Conservation (phyloP, 2,329 filamentous ascomycete genomes). For the Aspergillus thermomutatus region DNA sequence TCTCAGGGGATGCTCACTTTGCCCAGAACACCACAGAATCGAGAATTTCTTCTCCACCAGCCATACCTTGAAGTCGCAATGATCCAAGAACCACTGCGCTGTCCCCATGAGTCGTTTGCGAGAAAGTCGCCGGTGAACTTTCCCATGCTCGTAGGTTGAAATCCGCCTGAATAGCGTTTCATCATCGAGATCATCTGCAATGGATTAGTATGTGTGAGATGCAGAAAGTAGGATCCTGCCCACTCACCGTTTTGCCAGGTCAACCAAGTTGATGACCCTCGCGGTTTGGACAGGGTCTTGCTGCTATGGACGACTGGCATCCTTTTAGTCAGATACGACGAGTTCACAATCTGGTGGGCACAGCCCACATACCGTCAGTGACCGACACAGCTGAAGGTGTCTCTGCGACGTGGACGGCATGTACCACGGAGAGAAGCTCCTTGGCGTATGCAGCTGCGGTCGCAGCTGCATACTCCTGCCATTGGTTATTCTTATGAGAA, state of each 20-base stretch:
- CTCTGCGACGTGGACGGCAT: not conserved
- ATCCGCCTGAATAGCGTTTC: slow-evolving; percentile 12
- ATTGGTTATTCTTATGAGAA: slow-evolving; percentile 12
- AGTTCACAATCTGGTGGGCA: not conserved
- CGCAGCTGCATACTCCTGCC: slow-evolving; percentile 13
- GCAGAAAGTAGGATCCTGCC: not conserved
- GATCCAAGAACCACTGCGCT: slow-evolving; percentile 16
- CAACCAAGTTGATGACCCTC: no score
- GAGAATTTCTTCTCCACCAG: slow-evolving; percentile 8
- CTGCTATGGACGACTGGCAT: not conserved
- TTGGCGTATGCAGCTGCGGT: slow-evolving; percentile 13
- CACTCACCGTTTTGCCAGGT: no score
- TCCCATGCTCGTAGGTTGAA: slow-evolving; percentile 18
- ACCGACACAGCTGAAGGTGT: not conserved
- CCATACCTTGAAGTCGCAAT: slow-evolving; percentile 16
- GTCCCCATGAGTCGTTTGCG: slow-evolving; percentile 17
- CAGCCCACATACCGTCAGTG: not conserved
- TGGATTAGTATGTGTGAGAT: not conserved
- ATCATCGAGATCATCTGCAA: slow-evolving; percentile 4
- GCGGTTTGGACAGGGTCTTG: no score
- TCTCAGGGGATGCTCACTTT: slow-evolving; percentile 12
- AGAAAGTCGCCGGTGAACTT: slow-evolving; percentile 16
- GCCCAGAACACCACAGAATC: slow-evolving; percentile 19
- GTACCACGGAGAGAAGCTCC: not conserved
- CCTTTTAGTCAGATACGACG: not conserved